Evolutionary conservation across 805 yeast species (phyloP).

Genomic region (Spathaspora girioi): DNA sequence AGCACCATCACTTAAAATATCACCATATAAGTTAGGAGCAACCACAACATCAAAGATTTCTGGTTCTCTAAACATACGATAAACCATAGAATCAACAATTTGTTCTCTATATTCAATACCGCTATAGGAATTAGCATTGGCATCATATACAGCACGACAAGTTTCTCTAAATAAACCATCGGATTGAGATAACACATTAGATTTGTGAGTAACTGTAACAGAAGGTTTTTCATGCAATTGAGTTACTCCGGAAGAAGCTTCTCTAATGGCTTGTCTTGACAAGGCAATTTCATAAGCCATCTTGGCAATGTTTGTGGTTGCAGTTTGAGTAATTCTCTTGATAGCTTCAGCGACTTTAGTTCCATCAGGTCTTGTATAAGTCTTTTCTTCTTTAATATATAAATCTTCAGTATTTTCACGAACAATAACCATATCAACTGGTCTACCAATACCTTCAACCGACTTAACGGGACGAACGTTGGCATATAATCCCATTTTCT

Average conservation of each 20-base stretch:
- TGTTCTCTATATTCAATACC: conserved; percentile 80
- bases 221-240: conserved; percentile 48
- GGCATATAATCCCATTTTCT: conserved; percentile 90
- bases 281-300: conserved; percentile 91
- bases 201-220: conserved; percentile 92
- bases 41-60: conserved; percentile 96
- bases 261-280: conserved; percentile 80
- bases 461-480: conserved; percentile 97
- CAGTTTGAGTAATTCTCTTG: conserved; percentile 89
- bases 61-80: conserved; percentile 98
- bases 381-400: conserved; percentile 88
- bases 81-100: conserved; percentile 98
- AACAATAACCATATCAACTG: conserved; percentile 96
- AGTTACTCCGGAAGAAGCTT: conserved; percentile 29
- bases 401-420: conserved; percentile 98
- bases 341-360: conserved; percentile 94
- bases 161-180: conserved; percentile 97
- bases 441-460: conserved; percentile 79
- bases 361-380: conserved; percentile 74
- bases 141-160: conserved; percentile 55
- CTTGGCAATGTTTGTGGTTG: conserved; percentile 80
- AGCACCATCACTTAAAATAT: conserved; percentile 94
- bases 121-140: conserved; percentile 54
- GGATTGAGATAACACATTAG: conserved; percentile 86
- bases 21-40: conserved; percentile 98